Base-by-base conservation (phyloP, 345 rosid genomes). In the Mercurialis annua region DNA sequence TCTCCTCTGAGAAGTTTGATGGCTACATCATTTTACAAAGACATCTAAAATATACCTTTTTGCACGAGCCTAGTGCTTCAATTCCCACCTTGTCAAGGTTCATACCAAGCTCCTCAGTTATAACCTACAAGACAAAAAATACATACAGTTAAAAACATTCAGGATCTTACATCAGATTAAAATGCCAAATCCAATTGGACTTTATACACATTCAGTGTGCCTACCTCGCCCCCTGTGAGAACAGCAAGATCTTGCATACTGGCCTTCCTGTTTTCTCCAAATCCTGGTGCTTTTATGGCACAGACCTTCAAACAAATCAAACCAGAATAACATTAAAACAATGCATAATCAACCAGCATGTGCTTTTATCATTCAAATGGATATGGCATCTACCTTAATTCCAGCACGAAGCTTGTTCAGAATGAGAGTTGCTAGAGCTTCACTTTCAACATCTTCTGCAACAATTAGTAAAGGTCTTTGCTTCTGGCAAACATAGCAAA, bases 231-330 rank as follows among this genome's bases (percentile, higher is more conserved):
- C 64, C 99, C 99, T 0, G 99, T 91, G 65, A 94, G 92, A 63
- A 55, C 68, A 26, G 99, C 91, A 73, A 94, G 91, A 80, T 94
- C 99, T 27, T 89, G 90, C 77, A 94, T 66, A 65, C 73, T 76
- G 29, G 92, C 86, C 72, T 85, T 94, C 79, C 96, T 81, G 81
- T 86, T 91, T 76, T 94, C 99, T 66, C 99, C 98, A 83, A 94
- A 94, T 44, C 96, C 99, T 56, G 99, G 95, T 51, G 99, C 98
- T 76, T 94, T 94, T 62, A 94, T 85, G 30, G 99, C 92, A 85
- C 96, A 91, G 29, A 94, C 86, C 97, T 93, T 67, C 14, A 66
- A 59, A 10, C 34, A 62, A 69, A 20, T 52, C 21, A 34, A 66
- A 53, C 26, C 47, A 11, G 18, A 48, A 5, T 29, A 10, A 30